Evolutionary conservation across 2,329 filamentous ascomycete genomes (phyloP), one percentile per base, ranked within the genome.

Genomic region (Capronia coronata): DNA sequence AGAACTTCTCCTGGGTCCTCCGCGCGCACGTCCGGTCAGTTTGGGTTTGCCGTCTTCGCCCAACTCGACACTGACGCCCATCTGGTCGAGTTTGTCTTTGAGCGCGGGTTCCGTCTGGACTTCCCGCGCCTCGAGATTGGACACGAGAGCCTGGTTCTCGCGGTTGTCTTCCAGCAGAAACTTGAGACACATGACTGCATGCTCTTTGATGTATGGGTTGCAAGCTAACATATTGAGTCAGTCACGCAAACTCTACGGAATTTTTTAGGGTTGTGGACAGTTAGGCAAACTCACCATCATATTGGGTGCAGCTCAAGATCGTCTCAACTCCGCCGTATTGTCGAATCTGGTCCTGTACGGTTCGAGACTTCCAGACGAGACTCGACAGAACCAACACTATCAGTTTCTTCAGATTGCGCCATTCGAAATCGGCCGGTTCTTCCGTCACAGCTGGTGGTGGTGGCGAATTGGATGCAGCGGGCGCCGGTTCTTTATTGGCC

Each of bases 141-240:
- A 70, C 2, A 76, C 71, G 58, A 80, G 71, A 50, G 73, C 74
- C 54, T 78, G 76, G 56, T 80, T 72, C 48, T 73, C 71, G 10
- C 65, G 62, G 48, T 74, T 75, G 1, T 68, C 68, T 51, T 79
- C 76, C 5, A 79, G 68, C 16, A 78, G 62, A 60, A 80, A 94
- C 64, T 91, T 90, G n/a, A 94, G 75, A 58, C 86, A 90, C 64
- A 94, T 83, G 43, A 90, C 87, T 2, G 88, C 87, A 57, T 90
- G 86, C 67, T 97, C 91, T 62, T 91, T 87, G 56, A 94, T 90
- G 64, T 91, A 96, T 0, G 89, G 88, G 63, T 96, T 96, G 68
- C 54, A 56, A 41, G 51, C 54, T 56, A 43, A 21, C 45, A 3
- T 27, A 41, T 2, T 10, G 38, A 27, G 11, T 39, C 37, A 39